A percentile compares a stretch with the other conserved stretches of the same genome.
Conservation (phyloP, 2,329 filamentous ascomycete species). For the Trichoderma sp. region DNA sequence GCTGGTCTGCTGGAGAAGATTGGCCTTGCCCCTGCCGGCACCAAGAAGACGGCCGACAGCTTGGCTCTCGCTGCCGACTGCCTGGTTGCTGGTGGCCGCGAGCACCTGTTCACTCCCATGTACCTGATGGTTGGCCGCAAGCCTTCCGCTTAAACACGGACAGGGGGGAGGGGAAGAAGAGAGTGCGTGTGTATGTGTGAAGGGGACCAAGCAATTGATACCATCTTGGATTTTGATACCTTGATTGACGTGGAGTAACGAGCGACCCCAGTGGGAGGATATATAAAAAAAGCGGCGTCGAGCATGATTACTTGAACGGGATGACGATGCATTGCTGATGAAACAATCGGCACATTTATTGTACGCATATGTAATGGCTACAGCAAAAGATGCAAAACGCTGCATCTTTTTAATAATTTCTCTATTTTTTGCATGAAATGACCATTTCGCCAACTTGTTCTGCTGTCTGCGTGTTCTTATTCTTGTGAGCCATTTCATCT, state of each 20-base stretch:
- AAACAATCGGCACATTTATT: neutral
- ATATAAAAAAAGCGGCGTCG: neutral
- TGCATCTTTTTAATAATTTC: constrained; percentile 1
- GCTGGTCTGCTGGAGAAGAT: constrained; percentile 74
- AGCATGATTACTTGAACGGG: constrained; percentile 11
- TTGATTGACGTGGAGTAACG: constrained; percentile 10
- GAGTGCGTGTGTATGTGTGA: neutral
- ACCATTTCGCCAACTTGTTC: neutral
- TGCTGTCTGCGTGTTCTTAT: neutral
- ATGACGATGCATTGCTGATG: neutral
- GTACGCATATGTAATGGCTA: constrained; percentile 17
- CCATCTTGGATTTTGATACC: constrained; percentile 9
- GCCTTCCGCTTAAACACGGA: constrained; percentile 44
- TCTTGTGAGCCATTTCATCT: neutral
- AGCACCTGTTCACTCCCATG: constrained; percentile 98
- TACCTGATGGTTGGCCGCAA: constrained; percentile 95
- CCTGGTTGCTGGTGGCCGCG: constrained; percentile 78
- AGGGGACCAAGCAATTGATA: neutral
- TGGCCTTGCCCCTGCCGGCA: constrained; percentile 74
- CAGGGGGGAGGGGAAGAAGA: neutral
- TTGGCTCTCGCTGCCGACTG: constrained; percentile 78
- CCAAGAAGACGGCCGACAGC: constrained; percentile 92
- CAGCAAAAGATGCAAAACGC: neutral
- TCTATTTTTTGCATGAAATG: neutral
- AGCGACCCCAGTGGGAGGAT: neutral